phyloP scores from a whole-genome alignment of 495 filamentous ascomycete genomes.

The Penicillium argentinense region DNA sequence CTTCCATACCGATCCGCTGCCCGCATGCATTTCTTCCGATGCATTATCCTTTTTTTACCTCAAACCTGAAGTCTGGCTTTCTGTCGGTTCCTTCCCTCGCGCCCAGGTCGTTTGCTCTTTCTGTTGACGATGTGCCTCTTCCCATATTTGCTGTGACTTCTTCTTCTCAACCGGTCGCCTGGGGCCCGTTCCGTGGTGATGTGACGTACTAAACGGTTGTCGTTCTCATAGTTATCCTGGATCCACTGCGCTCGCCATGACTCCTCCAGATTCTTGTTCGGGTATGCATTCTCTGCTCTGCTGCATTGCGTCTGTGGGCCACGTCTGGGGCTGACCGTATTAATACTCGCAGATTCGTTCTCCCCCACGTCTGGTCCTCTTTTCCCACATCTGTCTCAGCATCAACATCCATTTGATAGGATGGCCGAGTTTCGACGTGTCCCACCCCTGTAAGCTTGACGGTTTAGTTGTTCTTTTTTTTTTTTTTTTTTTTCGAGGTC shows the following conservation, averaged over 20 bases:
- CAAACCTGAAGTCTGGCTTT: constrained; percentile 16
- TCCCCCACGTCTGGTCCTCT: constrained; percentile 38
- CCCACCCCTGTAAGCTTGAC: constrained; percentile 42
- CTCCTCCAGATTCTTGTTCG: constrained; percentile 47
- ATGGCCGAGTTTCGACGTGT: constrained; percentile 44
- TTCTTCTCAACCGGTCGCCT: not conserved
- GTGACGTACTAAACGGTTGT: constrained; percentile 24
- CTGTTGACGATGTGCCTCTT: constrained; percentile 15
- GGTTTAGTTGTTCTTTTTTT: not conserved
- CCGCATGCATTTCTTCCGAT: constrained; percentile 32
- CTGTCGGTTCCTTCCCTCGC: constrained; percentile 8
- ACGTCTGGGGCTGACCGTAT: constrained; percentile 13
- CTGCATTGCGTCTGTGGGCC: no score
- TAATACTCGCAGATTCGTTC: constrained; percentile 37
- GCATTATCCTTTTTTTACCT: constrained; percentile 24
- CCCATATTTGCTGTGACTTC: constrained; percentile 2
- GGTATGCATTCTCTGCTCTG: constrained; percentile 32
- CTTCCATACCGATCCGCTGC: constrained; percentile 31
- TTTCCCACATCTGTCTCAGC: constrained; percentile 38
- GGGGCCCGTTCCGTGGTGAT: constrained; percentile 13
- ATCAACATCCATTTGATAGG: constrained; percentile 38
- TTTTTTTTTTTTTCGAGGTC: not conserved
- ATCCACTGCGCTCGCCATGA: constrained; percentile 45
- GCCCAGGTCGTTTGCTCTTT: constrained; percentile 4
- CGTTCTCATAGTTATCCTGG: constrained; percentile 37